Percentiles rank a stretch among this genome's conserved stretches.
phyloP scores from a whole-genome alignment of 192 early-diverging fungal species.

The Coemansia sp. region DNA sequence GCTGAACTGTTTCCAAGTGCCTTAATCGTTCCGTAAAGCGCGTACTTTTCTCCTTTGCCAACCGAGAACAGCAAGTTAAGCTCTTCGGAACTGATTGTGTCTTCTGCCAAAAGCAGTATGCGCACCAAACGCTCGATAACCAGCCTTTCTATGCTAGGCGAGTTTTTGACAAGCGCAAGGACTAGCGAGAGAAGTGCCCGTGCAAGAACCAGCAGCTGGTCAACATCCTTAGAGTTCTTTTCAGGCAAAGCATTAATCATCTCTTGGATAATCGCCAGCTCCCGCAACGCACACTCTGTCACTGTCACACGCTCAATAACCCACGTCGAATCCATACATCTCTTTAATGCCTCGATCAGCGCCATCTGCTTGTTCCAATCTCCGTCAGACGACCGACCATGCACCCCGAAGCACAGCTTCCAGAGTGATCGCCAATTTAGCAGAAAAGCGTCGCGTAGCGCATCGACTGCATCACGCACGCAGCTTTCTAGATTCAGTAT shows the following conservation, averaged over 20 bases:
- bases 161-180: background rate
- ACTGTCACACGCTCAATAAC: conserved; percentile 12
- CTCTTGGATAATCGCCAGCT: conserved; percentile 26
- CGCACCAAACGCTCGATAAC: conserved; percentile 29
- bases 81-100: background rate
- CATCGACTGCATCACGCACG: conserved; percentile 14
- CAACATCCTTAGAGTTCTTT: background rate
- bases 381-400: conserved; percentile 3
- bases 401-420: conserved; percentile 19
- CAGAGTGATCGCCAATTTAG: conserved; percentile 34
- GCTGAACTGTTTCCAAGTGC: background rate
- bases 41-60: conserved; percentile 1
- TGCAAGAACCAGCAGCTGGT: conserved; percentile 14
- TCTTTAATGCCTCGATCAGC: conserved; percentile 15
- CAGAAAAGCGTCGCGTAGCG: conserved; percentile 20
- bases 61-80: conserved; percentile 9
- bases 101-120: conserved; percentile 6
- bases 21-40: background rate
- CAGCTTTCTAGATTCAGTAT: background rate
- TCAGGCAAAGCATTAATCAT: conserved; percentile 4
- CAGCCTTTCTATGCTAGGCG: conserved; percentile 14
- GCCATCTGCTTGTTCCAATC: conserved; percentile 14
- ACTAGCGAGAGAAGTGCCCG: conserved; percentile 22
- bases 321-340: conserved; percentile 3
- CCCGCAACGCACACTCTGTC: conserved; percentile 23